Conservation (phyloP, 164 flowering plant genomes). For the Houttuynia cordata region DNA sequence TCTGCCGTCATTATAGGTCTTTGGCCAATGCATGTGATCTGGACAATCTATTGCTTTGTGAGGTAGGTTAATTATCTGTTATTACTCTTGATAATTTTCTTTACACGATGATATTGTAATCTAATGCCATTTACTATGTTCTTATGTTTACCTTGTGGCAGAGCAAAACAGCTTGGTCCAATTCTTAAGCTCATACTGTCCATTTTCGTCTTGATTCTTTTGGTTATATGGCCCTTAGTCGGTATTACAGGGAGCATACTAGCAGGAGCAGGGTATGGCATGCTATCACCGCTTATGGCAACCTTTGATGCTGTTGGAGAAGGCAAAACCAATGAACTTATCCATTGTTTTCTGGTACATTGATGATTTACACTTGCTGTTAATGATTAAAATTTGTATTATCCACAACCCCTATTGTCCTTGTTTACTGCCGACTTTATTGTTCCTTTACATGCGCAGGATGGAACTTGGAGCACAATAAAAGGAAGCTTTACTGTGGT, state of each 20-base stretch:
- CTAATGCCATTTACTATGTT: background rate
- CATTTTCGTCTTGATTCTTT: slow-evolving; percentile 24
- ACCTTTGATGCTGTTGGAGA: slow-evolving; percentile 88
- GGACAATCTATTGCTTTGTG: slow-evolving; percentile 50
- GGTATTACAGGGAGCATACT: slow-evolving; percentile 56
- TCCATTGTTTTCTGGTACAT: slow-evolving; percentile 62
- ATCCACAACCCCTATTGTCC: background rate
- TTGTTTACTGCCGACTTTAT: background rate
- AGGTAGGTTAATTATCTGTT: slow-evolving; percentile 25
- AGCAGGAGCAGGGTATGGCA: slow-evolving; percentile 61
- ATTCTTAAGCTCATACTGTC: slow-evolving; percentile 56
- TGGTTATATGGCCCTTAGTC: slow-evolving; percentile 59
- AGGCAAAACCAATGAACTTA: slow-evolving; percentile 48
- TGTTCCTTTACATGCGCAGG: slow-evolving; percentile 26
- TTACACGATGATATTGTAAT: background rate
- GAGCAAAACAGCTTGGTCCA: slow-evolving; percentile 67
- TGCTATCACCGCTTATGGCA: slow-evolving; percentile 55
- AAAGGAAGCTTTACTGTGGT: slow-evolving; percentile 47
- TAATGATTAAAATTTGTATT: too few relatives aligned
- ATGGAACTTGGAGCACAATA: slow-evolving; percentile 71
- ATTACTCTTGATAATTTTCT: background rate
- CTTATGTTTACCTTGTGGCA: slow-evolving; percentile 20
- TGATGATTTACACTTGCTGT: background rate
- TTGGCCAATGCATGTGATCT: slow-evolving; percentile 55
- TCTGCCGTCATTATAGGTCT: slow-evolving; percentile 63